Evolutionary conservation across 2,329 filamentous ascomycete genomes (phyloP), one percentile per base, ranked within the genome.

Genomic region (Fusarium multiceps): DNA sequence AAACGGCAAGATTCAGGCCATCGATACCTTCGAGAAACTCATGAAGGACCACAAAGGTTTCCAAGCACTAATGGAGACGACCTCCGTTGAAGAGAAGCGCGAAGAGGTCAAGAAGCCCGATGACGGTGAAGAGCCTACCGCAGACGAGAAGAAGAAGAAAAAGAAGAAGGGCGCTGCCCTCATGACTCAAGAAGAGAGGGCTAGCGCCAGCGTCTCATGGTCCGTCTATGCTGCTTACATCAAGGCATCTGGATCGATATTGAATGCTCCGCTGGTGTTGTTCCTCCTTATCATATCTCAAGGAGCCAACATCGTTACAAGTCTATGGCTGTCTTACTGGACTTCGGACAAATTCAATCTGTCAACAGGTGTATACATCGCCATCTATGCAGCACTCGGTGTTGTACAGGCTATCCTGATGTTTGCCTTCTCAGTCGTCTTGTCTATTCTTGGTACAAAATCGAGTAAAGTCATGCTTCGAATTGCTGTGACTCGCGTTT

Each of bases 301-400:
- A 76, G 93, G 90, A 11, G 87, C 92, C 66, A 98, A 97, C 76
- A 95, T 98, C 69, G 86, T 89, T 71, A 97, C 94, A 14, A 94
- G 92, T 75, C 81, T 98, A 57, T 98, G 95, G 95, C 87, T 98
- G 2, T 96, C 94, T 1, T 98, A 90, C 82, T 98, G 95, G 95
- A 97, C 93, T 1, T 93, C 92, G 1, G 81, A 93, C 78, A 90
- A 92, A 76, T 97, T 91, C 71, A 82, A 85, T 10, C 87, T 91
- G 62, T 84, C 86, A 0, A 87, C 83, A 14, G 93, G 90, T 3
- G 81, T 85, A 28, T 97, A 97, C 76, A 93, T 93, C 72, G 90
- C 89, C 65, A 81, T 87, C 14, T 91, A 90, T 58, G 92, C 92
- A 7, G 91, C 83, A 2, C 87, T 98, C 0, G 94, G 92, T 63